Evolutionary conservation across 1,284 basidiomycete genomes (phyloP), one percentile per base, ranked within the genome.

Genomic region (Cryptococcus sp.): DNA sequence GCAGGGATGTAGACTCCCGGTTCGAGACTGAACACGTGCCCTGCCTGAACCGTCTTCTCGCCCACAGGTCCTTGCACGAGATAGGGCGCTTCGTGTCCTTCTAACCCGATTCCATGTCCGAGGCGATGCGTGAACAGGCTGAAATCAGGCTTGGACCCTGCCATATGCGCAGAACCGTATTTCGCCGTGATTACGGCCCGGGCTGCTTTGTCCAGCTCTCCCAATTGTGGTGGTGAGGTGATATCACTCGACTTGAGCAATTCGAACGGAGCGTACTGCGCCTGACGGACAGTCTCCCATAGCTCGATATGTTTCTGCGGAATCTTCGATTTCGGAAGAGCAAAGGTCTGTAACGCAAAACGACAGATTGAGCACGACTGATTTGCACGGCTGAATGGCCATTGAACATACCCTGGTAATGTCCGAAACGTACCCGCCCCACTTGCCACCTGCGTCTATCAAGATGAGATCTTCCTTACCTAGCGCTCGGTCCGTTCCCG

Each of bases 61-160:
- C 74, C 74, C 6, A 70, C 60, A 3, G 57, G 52, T 10, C 88
- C 88, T 31, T 88, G 88, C 52, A 84, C 84, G 31, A 92, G 80
- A 75, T 91, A 93, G 0, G 90, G 91, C 5, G 82, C 80, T 78
- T 93, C 91, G 67, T 93, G 91, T 10, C 82, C 86, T 75, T 92
- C 88, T 3, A 93, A 78, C 1, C 90, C 90, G 53, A 93, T 91
- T 3, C 90, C 90, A 87, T 67, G 66, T 10, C 66, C 66, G 20
- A 93, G 79, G 47, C 90, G 81, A 77, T 93, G 91, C 1, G 89
- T 91, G 71, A 93, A 91, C 69, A 87, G 87, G 47, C 61, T 64
- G 49, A 70, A 72, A 55, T 77, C 76, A 0, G 69, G 67, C 20
- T 80, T 85, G 51, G 46, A 5, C 16, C 31, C 17, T 15, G 38